A percentile compares a stretch with the other conserved stretches of the same genome.
These are phyloP conservation scores for Fusarium sp. DNA, from an alignment of 2,329 filamentous ascomycete genomes.

Conservation along the genomic window DNA sequence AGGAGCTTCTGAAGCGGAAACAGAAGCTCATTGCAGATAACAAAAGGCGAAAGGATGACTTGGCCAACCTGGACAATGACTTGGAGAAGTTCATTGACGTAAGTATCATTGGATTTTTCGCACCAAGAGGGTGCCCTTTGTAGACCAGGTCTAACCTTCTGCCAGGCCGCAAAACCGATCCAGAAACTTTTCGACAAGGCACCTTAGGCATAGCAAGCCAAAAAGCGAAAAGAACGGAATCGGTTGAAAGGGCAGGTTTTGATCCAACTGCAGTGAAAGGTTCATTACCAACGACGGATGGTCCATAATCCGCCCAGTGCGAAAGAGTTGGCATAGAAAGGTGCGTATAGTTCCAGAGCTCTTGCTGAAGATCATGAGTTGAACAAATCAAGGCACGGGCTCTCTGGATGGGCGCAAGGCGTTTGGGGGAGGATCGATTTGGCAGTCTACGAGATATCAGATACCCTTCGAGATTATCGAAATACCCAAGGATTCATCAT, in stretches of 20 bases:
- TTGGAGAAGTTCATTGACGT: conserved; percentile 95
- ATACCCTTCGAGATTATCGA: conserved; percentile 6
- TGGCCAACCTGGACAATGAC: conserved; percentile 91
- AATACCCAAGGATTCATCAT: background rate
- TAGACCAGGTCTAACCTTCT: conserved; percentile 29
- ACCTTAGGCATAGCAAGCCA: conserved; percentile 47
- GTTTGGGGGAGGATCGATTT: background rate
- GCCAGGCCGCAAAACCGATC: conserved; percentile 86
- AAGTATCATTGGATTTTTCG: conserved; percentile 48
- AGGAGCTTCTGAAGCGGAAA: conserved; percentile 77
- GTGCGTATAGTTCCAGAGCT: background rate
- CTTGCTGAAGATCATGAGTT: background rate
- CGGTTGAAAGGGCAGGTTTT: background rate
- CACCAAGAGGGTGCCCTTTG: background rate
- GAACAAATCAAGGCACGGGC: background rate
- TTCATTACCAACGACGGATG: background rate
- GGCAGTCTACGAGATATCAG: background rate
- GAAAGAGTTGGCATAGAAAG: background rate
- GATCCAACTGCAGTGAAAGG: background rate
- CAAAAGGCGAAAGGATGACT: conserved; percentile 91
- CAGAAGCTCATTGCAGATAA: conserved; percentile 77
- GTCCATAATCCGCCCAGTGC: background rate
- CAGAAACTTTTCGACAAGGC: conserved; percentile 79
- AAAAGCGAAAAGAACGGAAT: background rate
- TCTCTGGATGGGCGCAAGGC: background rate